Evolutionary conservation across 2,329 filamentous ascomycete species (phyloP), one percentile per base, ranked within the genome.

Genomic region (Capronia coronata): DNA sequence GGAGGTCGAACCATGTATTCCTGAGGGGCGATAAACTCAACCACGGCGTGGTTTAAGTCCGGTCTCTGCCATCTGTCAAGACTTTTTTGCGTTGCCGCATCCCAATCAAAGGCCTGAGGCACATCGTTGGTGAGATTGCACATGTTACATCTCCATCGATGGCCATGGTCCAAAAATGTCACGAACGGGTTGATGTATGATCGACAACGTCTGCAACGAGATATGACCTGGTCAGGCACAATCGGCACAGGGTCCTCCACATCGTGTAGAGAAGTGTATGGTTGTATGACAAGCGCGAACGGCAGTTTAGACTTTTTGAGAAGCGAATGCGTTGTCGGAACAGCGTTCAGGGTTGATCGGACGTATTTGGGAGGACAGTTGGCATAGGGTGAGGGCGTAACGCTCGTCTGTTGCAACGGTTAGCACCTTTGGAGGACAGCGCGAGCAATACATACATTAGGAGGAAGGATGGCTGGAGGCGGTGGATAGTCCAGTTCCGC

Each of bases 91-190:
- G 89, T 77, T 38, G 87, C 84, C 27, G 88, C 84, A 69, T 98
- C 93, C 93, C 93, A 98, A 67, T 98, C 93, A 60, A 98, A 98
- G 30, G 90, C 90, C 70, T 98, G 93, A n/a, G 93, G 93, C 32
- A 97, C 91, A 62, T 98, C 93, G 67, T 98, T 98, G 61, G 90
- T 96, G 58, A 98, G 76, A 69, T 95, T 97, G 70, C 93, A 98
- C 90, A 98, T 96, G 72, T 98, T 98, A 74, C 93, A 98, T 64
- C 91, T 84, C 93, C 93, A 98, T 65, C 93, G 81, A 71, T 98
- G 93, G 40, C 93, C 93, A 65, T 97, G 88, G 63, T 98, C 93
- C 54, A 98, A 74, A 72, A 98, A 98, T 40, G 87, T 88, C 52
- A 94, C 93, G 61, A 91, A 98, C 10, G 93, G 90, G 67, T 97